Base-by-base conservation (phyloP, 2,329 filamentous ascomycete species). In the Fusarium sp. region DNA sequence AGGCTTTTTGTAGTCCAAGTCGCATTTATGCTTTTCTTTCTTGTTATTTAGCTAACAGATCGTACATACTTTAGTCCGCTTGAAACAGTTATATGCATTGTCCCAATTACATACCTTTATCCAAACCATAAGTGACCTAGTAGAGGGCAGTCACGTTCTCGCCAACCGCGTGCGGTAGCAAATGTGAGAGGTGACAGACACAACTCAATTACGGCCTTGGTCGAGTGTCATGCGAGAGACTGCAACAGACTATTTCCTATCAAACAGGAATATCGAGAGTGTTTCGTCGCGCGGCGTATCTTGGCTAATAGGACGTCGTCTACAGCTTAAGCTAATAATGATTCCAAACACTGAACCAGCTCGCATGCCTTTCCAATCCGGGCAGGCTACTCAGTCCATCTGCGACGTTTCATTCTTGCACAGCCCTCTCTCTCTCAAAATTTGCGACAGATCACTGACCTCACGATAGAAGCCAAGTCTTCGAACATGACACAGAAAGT, bases 161-260 rank as follows among this genome's bases (percentile, higher is more conserved):
- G 39, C 22, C 13, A 17, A 24, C 5, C 14, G 22, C 9, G 4
- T 35, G 48, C 17, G 7, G 47, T 6, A 8, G n/a, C 4, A 24
- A 20, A 11, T 20, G 10, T 24, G 22, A 3, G 15, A 24, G 17
- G 8, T 8, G 17, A 51, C 1, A 0, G n/a, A 20, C 5, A 20
- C 15, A 35, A 6, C 0, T 15, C 17, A 26, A 52, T 26, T 15
- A 2, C 0, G 20, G n/a, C 18, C 3, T 52, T 52, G 17, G 17
- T 1, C 0, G 9, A 15, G n/a, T 12, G 6, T 6, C 2, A 3
- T 6, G 0, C 4, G 0, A 3, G 6, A 36, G 9, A 36, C 1
- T 26, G 2, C n/a, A 5, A 22, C 18, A 4, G 6, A 2, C 1
- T 11, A 6, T 36, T 26, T 12, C 0, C 0, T 8, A 6, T 52